Evolutionary conservation across 805 yeast genomes (phyloP).

Genomic region (Starmerella etchellsii): DNA sequence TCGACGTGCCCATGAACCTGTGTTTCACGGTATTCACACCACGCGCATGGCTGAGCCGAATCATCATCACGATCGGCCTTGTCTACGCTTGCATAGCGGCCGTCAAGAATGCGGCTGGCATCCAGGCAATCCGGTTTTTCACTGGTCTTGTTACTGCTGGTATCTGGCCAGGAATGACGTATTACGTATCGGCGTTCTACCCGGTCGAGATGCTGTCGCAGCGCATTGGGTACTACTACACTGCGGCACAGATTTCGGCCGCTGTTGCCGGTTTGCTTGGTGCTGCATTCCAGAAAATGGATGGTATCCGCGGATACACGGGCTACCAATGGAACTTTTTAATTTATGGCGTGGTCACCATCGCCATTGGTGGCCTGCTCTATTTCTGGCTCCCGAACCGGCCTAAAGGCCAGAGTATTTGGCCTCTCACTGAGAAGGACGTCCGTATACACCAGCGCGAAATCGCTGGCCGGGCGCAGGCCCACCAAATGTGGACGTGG

Average conservation of each 20-base stretch:
- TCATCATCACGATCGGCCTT: constrained; percentile 61
- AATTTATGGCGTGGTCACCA: constrained; percentile 59
- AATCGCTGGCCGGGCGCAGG: constrained; percentile 28
- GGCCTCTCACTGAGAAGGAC: constrained; percentile 37
- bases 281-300: constrained; percentile 81
- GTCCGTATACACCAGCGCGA: constrained; percentile 45
- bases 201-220: constrained; percentile 64
- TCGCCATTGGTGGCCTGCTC: constrained; percentile 47
- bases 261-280: constrained; percentile 79
- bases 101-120: constrained; percentile 41
- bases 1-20: constrained; percentile 81
- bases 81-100: constrained; percentile 66
- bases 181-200: constrained; percentile 73
- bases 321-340: constrained; percentile 86
- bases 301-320: constrained; percentile 50
- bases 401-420: constrained; percentile 31
- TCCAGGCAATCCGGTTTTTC: constrained; percentile 58
- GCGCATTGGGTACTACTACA: constrained; percentile 76
- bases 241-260: constrained; percentile 85
- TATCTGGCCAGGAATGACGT: constrained; percentile 83
- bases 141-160: constrained; percentile 75
- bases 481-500: constrained; percentile 46
- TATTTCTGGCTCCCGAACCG: constrained; percentile 83
- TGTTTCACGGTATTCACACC: constrained; percentile 75
- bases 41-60: constrained; percentile 72